A percentile compares a stretch with the other conserved stretches of the same genome.
Conservation (phyloP, 768 basidiomycete species). For the Pleurotus citrinopileatus region DNA sequence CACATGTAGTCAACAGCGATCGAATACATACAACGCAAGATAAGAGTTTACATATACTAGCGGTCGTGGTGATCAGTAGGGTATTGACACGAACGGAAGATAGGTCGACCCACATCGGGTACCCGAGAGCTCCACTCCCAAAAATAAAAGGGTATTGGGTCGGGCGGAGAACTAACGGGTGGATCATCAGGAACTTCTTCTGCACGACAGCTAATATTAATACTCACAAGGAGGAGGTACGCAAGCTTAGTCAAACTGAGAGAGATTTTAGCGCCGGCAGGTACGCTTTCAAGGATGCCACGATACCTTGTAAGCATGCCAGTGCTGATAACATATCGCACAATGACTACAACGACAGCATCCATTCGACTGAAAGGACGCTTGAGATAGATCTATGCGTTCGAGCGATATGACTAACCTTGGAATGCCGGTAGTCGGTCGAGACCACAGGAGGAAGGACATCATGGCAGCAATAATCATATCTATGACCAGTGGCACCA, state of each 20-base stretch:
- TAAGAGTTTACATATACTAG: constrained; percentile 10
- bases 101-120: constrained; percentile 5
- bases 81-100: not conserved
- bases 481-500: constrained; percentile 4
- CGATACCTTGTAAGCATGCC: constrained; percentile 9
- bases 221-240: constrained; percentile 11
- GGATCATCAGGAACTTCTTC: not conserved
- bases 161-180: constrained; percentile 1
- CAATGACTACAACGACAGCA: not conserved
- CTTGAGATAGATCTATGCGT: not conserved
- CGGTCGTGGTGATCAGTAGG: not conserved
- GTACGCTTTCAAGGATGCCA: not conserved
- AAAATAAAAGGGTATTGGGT: constrained; percentile 8
- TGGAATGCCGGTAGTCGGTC: not conserved
- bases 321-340: constrained; percentile 10
- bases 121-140: constrained; percentile 9
- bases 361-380: constrained; percentile 1
- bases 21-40: constrained; percentile 5
- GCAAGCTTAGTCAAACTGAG: not conserved
- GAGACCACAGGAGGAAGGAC: constrained; percentile 10
- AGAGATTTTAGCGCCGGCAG: not conserved
- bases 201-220: not conserved
- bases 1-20: not conserved
- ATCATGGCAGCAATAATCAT: constrained; percentile 3
- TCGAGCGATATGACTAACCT: no score